A percentile compares a stretch with the other conserved stretches of the same genome.
These are phyloP conservation scores for Yamadazyma sp. DNA, from an alignment of 805 yeast species.

Conservation along the genomic window DNA sequence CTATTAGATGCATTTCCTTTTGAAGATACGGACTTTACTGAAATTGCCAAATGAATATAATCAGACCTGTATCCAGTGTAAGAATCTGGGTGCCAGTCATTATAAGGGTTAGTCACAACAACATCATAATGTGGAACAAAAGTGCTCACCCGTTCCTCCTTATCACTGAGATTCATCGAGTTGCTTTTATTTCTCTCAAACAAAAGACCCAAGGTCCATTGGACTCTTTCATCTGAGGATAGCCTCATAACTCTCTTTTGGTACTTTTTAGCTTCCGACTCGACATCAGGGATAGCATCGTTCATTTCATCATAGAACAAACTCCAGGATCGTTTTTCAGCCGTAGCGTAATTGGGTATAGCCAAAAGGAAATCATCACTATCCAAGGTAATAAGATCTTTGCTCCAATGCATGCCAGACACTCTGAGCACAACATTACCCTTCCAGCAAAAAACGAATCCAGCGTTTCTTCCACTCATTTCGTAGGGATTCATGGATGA, in stretches of 20 bases:
- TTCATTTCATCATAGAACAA: constrained; percentile 28
- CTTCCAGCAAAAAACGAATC: constrained; percentile 65
- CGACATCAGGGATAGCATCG: constrained; percentile 21
- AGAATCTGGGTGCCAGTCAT: constrained; percentile 65
- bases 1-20: constrained; percentile 33
- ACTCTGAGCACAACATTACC: constrained; percentile 50
- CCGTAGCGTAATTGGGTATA: constrained; percentile 49
- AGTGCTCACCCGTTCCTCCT: constrained; percentile 44
- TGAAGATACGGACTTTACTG: constrained; percentile 34
- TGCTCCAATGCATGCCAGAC: constrained; percentile 50
- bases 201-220: constrained; percentile 74
- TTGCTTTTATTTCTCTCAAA: constrained; percentile 61
- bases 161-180: constrained; percentile 28
- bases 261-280: constrained; percentile 30
- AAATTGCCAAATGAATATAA: constrained; percentile 59
- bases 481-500: constrained; percentile 60
- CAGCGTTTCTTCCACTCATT: constrained; percentile 56
- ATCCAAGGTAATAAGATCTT: constrained; percentile 51
- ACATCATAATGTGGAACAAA: constrained; percentile 67
- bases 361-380: constrained; percentile 59
- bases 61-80: constrained; percentile 79
- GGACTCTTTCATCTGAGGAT: constrained; percentile 56
- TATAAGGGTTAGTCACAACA: constrained; percentile 58
- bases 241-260: constrained; percentile 54
- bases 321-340: constrained; percentile 39